Evolutionary conservation across 192 early-diverging fungal species (phyloP).

Genomic region (Dissophora globulifera): DNA sequence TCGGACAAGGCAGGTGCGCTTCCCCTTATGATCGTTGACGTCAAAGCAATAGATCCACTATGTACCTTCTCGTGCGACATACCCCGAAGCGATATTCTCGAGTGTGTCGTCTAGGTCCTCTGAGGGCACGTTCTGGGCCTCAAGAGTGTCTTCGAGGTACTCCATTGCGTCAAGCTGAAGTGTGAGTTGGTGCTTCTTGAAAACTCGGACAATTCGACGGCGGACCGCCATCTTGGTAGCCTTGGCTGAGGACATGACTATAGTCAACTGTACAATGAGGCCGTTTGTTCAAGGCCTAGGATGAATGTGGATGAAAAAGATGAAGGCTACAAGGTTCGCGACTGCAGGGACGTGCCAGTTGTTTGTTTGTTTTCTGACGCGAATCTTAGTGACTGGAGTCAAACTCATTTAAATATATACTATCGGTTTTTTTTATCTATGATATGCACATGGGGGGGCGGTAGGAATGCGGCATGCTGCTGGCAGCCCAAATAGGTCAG

Average conservation of each 20-base stretch:
- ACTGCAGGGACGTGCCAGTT: no score
- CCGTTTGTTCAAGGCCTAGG: not conserved
- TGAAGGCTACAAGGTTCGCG: no score
- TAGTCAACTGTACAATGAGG: not conserved
- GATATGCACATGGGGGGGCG: no score
- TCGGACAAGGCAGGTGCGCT: no score
- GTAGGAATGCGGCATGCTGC: no score
- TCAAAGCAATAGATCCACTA: not conserved
- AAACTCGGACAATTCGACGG: slow-evolving; percentile 70
- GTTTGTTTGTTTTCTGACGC: no score
- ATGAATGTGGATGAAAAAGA: not conserved
- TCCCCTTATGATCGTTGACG: not conserved
- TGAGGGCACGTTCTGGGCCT: slow-evolving; percentile 50
- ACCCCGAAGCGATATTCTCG: slow-evolving; percentile 75
- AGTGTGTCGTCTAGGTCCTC: slow-evolving; percentile 67
- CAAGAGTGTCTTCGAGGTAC: slow-evolving; percentile 68
- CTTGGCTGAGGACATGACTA: slow-evolving; percentile 37
- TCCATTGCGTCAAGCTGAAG: slow-evolving; percentile 78
- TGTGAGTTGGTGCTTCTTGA: slow-evolving; percentile 84
- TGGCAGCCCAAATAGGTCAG: no score
- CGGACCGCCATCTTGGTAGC: slow-evolving; percentile 38
- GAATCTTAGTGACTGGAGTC: no score
- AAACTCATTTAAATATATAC: no score
- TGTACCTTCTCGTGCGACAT: slow-evolving; percentile 76
- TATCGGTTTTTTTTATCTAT: no score